These are phyloP conservation scores for Tylopilus cervinicoccineus DNA, from an alignment of 768 basidiomycete genomes.

Conservation along the genomic window DNA sequence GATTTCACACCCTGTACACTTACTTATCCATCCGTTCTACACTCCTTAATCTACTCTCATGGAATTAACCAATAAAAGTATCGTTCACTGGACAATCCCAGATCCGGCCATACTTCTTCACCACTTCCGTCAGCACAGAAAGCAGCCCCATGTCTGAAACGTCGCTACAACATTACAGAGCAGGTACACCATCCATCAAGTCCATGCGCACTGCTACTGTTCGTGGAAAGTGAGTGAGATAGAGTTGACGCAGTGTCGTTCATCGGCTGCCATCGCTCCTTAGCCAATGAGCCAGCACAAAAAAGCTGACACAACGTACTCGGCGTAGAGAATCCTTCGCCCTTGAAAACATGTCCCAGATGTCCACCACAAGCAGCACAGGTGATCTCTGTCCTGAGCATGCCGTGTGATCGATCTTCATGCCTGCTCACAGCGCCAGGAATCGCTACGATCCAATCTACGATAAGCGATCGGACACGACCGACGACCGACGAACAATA, in stretches of 20 bases:
- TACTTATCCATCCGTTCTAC: slow-evolving; percentile 17
- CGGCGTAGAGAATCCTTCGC: slow-evolving; percentile 78
- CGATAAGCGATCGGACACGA: neutral
- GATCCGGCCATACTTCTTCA: neutral
- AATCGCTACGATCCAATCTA: slow-evolving; percentile 53
- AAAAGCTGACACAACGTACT: slow-evolving; percentile 42
- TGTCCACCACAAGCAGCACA: slow-evolving; percentile 92
- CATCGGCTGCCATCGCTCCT: slow-evolving; percentile 50
- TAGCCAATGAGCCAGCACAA: neutral
- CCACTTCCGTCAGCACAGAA: too few species aligned
- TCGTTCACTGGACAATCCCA: neutral
- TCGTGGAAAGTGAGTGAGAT: slow-evolving; percentile 75
- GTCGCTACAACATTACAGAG: neutral
- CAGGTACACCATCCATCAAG: too few species aligned
- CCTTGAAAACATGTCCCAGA: slow-evolving; percentile 93
- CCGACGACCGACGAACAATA: slow-evolving; percentile 26
- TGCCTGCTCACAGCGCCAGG: slow-evolving; percentile 84
- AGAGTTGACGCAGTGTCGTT: slow-evolving; percentile 89
- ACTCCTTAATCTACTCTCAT: slow-evolving; percentile 20
- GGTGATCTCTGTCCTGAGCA: slow-evolving; percentile 78
- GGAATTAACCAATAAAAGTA: slow-evolving; percentile 14
- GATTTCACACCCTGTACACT: slow-evolving; percentile 20
- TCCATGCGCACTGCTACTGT: slow-evolving; percentile 1
- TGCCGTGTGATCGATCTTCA: slow-evolving; percentile 64
- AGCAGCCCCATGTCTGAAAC: too few species aligned